Evolutionary conservation across 306 rosid genomes (phyloP).

Genomic region (Citrullus mucosospermus): DNA sequence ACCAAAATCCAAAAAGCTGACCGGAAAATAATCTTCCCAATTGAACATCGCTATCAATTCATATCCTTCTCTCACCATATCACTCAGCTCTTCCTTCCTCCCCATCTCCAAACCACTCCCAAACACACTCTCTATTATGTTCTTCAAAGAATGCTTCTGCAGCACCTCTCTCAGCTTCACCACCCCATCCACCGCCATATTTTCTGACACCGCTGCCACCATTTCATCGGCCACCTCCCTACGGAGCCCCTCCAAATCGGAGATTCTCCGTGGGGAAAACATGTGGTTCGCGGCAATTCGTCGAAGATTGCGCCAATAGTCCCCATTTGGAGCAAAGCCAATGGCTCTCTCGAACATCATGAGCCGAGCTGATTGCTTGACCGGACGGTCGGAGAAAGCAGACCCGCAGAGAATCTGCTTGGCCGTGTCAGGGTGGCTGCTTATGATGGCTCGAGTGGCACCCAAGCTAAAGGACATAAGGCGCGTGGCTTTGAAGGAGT

Average conservation of each 20-base stretch:
- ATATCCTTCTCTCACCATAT: conserved; percentile 63
- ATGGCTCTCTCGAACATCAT: conserved; percentile 91
- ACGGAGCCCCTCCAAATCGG: conserved; percentile 34
- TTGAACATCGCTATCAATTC: conserved; percentile 46
- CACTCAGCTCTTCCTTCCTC: conserved; percentile 23
- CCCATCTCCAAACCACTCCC: conserved; percentile 21
- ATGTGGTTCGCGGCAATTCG: conserved; percentile 47
- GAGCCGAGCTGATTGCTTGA: conserved; percentile 50
- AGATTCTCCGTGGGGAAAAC: conserved; percentile 65
- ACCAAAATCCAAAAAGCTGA: conserved; percentile 54
- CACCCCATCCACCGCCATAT: conserved; percentile 31
- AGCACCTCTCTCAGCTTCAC: conserved; percentile 42
- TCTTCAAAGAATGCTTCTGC: conserved; percentile 50
- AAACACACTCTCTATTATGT: conserved; percentile 69
- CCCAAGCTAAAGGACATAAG: conserved; percentile 73
- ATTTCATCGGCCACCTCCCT: conserved; percentile 33
- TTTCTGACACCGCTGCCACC: conserved; percentile 17
- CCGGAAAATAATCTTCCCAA: conserved; percentile 63
- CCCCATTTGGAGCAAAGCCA: conserved; percentile 72
- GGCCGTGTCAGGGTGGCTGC: conserved; percentile 83
- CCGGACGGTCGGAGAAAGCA: conserved; percentile 67
- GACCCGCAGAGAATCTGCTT: conserved; percentile 48
- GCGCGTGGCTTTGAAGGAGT: conserved; percentile 30
- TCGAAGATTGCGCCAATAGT: conserved; percentile 64
- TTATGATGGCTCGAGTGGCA: conserved; percentile 45